Evolutionary conservation across 768 basidiomycete species (phyloP).

Genomic region (Boletus insuetus): DNA sequence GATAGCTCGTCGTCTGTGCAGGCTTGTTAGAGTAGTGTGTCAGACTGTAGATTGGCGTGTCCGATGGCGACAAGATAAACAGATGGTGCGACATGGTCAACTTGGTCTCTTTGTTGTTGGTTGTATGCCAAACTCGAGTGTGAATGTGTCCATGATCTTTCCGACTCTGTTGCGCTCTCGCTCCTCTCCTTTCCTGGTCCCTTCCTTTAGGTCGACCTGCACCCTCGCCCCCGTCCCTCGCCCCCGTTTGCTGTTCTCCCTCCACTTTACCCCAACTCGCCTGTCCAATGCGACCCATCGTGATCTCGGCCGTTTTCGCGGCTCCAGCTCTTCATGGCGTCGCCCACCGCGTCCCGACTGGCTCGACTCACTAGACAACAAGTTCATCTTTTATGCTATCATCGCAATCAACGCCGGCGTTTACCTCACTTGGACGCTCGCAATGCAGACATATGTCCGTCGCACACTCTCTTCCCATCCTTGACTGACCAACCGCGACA

Average conservation of each 20-base stretch:
- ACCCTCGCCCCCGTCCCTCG: background rate
- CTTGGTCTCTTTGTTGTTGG: constrained; percentile 4
- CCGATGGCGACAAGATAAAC: constrained; percentile 81
- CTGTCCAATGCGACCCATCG: constrained; percentile 24
- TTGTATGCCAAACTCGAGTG: constrained; percentile 1
- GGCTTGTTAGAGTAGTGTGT: constrained; percentile 83
- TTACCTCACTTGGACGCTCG: constrained; percentile 56
- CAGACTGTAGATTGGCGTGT: constrained; percentile 81
- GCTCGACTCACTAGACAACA: constrained; percentile 53
- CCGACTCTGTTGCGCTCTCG: constrained; percentile 10
- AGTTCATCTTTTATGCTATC: constrained; percentile 59
- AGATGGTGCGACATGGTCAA: constrained; percentile 79
- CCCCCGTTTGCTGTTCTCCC: background rate
- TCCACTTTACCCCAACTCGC: constrained; percentile 17
- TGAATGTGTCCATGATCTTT: constrained; percentile 1
- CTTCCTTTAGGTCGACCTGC: background rate
- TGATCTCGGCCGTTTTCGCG: constrained; percentile 4
- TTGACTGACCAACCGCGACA: background rate
- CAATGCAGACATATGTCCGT: constrained; percentile 32
- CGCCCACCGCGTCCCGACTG: constrained; percentile 30
- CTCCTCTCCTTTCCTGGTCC: background rate
- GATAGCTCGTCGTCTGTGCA: constrained; percentile 52
- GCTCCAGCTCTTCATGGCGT: constrained; percentile 24
- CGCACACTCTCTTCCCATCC: constrained; percentile 17
- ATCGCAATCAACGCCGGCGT: constrained; percentile 62